Evolutionary conservation across 164 flowering plant species (phyloP).

Genomic region (Euptelea pleiosperma): DNA sequence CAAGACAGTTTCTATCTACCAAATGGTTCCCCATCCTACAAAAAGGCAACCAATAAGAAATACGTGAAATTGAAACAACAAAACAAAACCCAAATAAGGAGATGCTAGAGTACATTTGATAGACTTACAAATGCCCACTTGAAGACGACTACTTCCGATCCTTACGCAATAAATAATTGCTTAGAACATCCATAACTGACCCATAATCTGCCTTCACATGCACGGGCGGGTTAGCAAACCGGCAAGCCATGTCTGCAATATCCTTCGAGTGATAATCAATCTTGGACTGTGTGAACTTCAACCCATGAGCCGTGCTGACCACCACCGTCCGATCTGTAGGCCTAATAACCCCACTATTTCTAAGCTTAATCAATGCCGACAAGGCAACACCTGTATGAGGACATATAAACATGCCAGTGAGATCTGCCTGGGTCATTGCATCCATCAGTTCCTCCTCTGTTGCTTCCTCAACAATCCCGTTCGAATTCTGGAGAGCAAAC

Average conservation of each 20-base stretch:
- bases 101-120: neutral
- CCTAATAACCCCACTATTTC: slow-evolving; percentile 62
- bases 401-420: slow-evolving; percentile 83
- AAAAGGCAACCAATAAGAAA: neutral
- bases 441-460: slow-evolving; percentile 92
- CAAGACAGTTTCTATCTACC: slow-evolving; percentile 1
- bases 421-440: slow-evolving; percentile 81
- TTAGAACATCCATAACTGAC: slow-evolving; percentile 69
- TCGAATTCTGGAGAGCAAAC: slow-evolving; percentile 51
- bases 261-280: slow-evolving; percentile 65
- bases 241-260: slow-evolving; percentile 57
- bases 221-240: slow-evolving; percentile 57
- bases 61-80: slow-evolving; percentile 2
- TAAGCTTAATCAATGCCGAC: slow-evolving; percentile 70
- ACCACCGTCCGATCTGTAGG: slow-evolving; percentile 74
- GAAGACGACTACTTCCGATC: slow-evolving; percentile 7
- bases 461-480: slow-evolving; percentile 94
- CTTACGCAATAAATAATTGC: slow-evolving; percentile 33
- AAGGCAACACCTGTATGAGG: slow-evolving; percentile 95
- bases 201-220: slow-evolving; percentile 64
- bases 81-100: neutral
- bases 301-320: slow-evolving; percentile 89
- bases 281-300: slow-evolving; percentile 89
- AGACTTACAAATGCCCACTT: neutral
- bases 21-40: slow-evolving; percentile 6